Base-by-base conservation (phyloP, 306 rosid species). In the Lagenaria siceraria region DNA sequence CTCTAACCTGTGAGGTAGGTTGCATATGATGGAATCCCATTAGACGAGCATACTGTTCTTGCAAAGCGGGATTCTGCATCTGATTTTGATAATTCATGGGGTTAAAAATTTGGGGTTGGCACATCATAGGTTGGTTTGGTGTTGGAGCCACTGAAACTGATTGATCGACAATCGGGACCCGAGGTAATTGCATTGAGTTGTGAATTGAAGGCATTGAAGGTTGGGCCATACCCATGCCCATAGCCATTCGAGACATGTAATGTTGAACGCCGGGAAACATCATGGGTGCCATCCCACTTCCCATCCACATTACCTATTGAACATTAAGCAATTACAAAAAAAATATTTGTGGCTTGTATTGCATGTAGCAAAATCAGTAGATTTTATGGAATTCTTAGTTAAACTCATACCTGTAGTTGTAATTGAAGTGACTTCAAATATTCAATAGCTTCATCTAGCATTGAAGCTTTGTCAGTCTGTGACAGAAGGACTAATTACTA, bases 401-500 rank as follows among this genome's bases (percentile, higher is more conserved):
- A 21, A 53, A 59, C 27, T 54, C 77, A 76, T 83, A 93, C 98
- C 90, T 93, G 98, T 77, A 93, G 90, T 83, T 91, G 98, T 63
- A 93, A 78, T 84, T 93, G 96, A 81, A 93, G 96, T 53, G 97
- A 87, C 85, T 91, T 93, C 85, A 93, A 80, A 89, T 93, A 93
- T 55, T 91, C 96, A 17, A 91, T 89, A 53, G 96, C 98, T 83
- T 93, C 97, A 62, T 93, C 97, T 56, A 91, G 79, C 96, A 93
- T 86, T 1, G 97, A 93, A 51, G 98, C 98, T 81, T 91, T 93
- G 80, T 93, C 97, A 25, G 96, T 89, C 98, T 93, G 90, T 85
- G 85, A 42, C 72, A 77, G 60, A 60, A 55, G 77, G 43, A 75
- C 38, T 13, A 53, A 46, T 59, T 78, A 75, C 53, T 24, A 65